A percentile compares a stretch with the other conserved stretches of the same genome.
phyloP scores from a whole-genome alignment of 2,329 filamentous ascomycete genomes.

The Aspergillus aculeatus region DNA sequence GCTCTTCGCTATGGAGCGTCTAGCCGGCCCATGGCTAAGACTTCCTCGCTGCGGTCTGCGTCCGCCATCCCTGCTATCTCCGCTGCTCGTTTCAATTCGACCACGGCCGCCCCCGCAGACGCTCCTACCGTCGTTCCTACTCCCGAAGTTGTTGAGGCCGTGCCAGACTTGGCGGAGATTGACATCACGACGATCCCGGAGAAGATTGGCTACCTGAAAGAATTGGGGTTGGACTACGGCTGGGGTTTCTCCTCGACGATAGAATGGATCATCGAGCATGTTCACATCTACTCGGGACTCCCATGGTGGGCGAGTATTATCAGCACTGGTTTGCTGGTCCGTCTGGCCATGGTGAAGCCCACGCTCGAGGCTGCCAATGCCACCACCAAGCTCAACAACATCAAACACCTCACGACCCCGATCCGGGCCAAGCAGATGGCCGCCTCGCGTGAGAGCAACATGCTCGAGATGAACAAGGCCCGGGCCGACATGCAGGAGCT shows the following conservation, averaged over 20 bases:
- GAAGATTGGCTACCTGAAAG: slow-evolving; percentile 76
- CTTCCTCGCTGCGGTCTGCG: slow-evolving; percentile 23
- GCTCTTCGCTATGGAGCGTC: slow-evolving; percentile 19
- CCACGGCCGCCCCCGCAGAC: slow-evolving; percentile 23
- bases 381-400: slow-evolving; percentile 59
- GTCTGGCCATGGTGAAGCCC: slow-evolving; percentile 64
- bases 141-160: not conserved
- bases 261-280: slow-evolving; percentile 75
- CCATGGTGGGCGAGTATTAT: slow-evolving; percentile 82
- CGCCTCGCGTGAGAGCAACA: slow-evolving; percentile 47
- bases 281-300: slow-evolving; percentile 72
- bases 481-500: slow-evolving; percentile 52
- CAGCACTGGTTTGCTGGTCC: slow-evolving; percentile 63
- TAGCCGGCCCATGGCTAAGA: slow-evolving; percentile 22
- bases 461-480: slow-evolving; percentile 46
- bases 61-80: slow-evolving; percentile 23
- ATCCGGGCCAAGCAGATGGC: slow-evolving; percentile 56
- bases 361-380: slow-evolving; percentile 63
- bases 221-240: slow-evolving; percentile 83
- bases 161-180: slow-evolving; percentile 25
- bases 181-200: slow-evolving; percentile 63
- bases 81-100: slow-evolving; percentile 41
- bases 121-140: slow-evolving; percentile 16
- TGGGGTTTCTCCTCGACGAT: slow-evolving; percentile 73
- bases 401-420: slow-evolving; percentile 59